Percentiles rank a stretch among this genome's conserved stretches.
Evolutionary conservation across 148 eudicot genomes (phyloP).

Genomic region (Rhododendron kiyosumense): DNA sequence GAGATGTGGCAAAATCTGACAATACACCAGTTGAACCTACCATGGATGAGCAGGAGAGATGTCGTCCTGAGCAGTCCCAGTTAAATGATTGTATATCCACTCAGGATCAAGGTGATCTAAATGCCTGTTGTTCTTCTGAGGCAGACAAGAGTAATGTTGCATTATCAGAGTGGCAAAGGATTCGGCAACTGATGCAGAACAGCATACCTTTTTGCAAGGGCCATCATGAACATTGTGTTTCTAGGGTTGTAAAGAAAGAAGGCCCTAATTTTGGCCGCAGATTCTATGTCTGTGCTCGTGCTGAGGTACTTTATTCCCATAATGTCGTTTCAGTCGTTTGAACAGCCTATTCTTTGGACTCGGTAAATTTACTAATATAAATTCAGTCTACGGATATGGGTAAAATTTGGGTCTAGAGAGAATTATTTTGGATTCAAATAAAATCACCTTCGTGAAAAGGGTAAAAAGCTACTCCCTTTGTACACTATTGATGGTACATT

Average conservation of each 20-base stretch:
- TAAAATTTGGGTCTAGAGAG: background rate
- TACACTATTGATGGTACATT: background rate
- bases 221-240: conserved; percentile 78
- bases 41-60: conserved; percentile 15
- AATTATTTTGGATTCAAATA: background rate
- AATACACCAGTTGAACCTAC: conserved; percentile 17
- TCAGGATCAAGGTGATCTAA: conserved; percentile 22
- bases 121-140: conserved; percentile 27
- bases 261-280: conserved; percentile 84
- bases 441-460: background rate
- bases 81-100: conserved; percentile 16
- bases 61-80: conserved; percentile 14
- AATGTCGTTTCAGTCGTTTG: background rate
- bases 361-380: background rate
- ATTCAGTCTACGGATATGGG: background rate
- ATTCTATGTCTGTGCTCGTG: conserved; percentile 93
- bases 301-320: conserved; percentile 55
- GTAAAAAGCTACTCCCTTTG: background rate
- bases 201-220: conserved; percentile 93
- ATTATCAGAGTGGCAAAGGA: conserved; percentile 84
- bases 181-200: conserved; percentile 82
- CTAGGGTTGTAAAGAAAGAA: conserved; percentile 83
- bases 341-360: background rate
- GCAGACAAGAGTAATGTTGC: conserved; percentile 53
- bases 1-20: conserved; percentile 21